Percentiles rank a stretch among this genome's conserved stretches.
Evolutionary conservation across 805 yeast genomes (phyloP).

Genomic region (Tetrapisispora iriomotensis): DNA sequence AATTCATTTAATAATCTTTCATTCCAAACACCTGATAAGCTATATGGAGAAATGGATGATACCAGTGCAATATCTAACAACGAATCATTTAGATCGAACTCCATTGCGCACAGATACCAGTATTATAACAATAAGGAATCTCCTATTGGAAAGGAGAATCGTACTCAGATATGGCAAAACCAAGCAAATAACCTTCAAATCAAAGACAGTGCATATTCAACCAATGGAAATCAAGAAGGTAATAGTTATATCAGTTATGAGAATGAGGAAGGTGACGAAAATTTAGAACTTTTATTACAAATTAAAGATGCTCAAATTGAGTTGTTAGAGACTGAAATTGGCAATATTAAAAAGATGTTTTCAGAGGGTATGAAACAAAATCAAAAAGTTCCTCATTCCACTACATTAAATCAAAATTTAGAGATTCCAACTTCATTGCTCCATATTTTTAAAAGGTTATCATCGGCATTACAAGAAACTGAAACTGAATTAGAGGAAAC

Average conservation of each 20-base stretch:
- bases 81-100: background rate
- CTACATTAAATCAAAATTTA: constrained; percentile 15
- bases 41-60: background rate
- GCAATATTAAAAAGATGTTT: constrained; percentile 25
- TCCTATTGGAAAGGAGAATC: background rate
- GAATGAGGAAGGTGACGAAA: constrained; percentile 20
- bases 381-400: constrained; percentile 21
- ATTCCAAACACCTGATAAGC: background rate
- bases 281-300: constrained; percentile 40
- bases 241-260: background rate
- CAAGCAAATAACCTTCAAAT: background rate
- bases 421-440: constrained; percentile 34
- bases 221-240: background rate
- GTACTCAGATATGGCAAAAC: background rate
- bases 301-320: constrained; percentile 45
- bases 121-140: background rate
- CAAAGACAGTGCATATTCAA: background rate
- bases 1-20: constrained; percentile 1
- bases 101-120: background rate
- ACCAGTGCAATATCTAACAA: background rate
- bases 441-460: constrained; percentile 39
- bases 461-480: constrained; percentile 38
- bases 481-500: constrained; percentile 49
- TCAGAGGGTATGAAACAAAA: constrained; percentile 31
- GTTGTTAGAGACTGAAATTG: constrained; percentile 37